Base-by-base conservation (phyloP, 2,329 filamentous ascomycete species). In the Trichoderma sp. region DNA sequence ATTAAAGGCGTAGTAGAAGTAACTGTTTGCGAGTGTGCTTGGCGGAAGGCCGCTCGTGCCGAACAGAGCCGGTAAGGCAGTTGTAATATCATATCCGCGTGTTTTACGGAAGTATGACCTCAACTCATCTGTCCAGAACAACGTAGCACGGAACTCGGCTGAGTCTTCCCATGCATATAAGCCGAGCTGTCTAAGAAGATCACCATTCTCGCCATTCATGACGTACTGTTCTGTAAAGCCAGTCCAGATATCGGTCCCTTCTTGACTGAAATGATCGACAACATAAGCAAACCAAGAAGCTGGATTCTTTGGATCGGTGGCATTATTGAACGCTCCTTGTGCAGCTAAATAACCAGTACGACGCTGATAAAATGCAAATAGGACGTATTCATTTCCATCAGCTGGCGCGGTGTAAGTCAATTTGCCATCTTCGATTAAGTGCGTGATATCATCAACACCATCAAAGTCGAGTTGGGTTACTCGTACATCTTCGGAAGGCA, bases 281-380 rank as follows among this genome's bases (percentile, higher is more conserved):
- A 71, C 67, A 60, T 71, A 71, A 8, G 67, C 67, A 71, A 71
- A 71, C 67, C 67, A 71, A 41, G 67, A 71, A 3, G 67, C 67
- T n/a, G 67, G 67, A n/a, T 71, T 60, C 2, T 41, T 29, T 11
- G 53, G 50, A 18, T 21, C 56, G 24, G 53, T 71, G 24, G 33
- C 50, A 45, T 71, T 71, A 6, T 60, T 71, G 18, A 71, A 71
- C 9, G 67, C 67, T 16, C 67, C 67, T 29, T 71, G 67, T 24
- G 67, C 67, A 41, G 67, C 67, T 16, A 71, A 35, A 21, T 71
- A 71, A 2, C 67, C 67, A 9, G 67, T 71, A 12, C 67, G 67
- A 21, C 67, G 67, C 67, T 71, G 67, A 27, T 71, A 71, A 33
- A 71, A 71, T 8, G 53, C 21, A 21, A 71, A 71, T 14, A 71